Conservation (phyloP, 2,329 filamentous ascomycete species). For the Beauveria varroae region DNA sequence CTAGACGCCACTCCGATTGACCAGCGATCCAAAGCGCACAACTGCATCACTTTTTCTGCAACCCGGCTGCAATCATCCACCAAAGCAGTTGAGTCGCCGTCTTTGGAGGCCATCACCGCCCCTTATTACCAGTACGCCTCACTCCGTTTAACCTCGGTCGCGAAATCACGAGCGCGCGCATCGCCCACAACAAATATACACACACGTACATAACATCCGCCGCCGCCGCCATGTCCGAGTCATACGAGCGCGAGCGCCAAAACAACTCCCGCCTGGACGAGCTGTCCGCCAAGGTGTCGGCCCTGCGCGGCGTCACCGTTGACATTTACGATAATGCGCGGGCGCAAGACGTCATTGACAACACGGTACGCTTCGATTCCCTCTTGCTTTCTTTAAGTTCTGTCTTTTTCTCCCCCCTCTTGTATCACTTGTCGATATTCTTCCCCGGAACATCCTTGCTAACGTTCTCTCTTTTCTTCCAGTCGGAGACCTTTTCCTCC, state of each 20-base stretch:
- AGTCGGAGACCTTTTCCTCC: constrained; percentile 86
- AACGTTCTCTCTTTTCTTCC: neutral
- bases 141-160: too few species aligned
- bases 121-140: too few species aligned
- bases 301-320: constrained; percentile 85
- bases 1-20: too few species aligned
- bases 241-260: constrained; percentile 76
- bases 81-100: too few species aligned
- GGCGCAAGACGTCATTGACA: constrained; percentile 80
- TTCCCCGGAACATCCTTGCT: neutral
- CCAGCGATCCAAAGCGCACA: too few species aligned
- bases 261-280: constrained; percentile 94
- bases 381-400: neutral
- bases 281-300: constrained; percentile 83
- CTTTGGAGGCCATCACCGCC: too few species aligned
- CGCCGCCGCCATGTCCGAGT: constrained; percentile 55
- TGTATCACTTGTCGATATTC: neutral
- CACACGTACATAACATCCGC: neutral
- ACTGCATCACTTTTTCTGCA: too few species aligned
- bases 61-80: too few species aligned
- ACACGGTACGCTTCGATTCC: constrained; percentile 55
- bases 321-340: constrained; percentile 97
- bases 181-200: neutral
- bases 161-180: neutral
- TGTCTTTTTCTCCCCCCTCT: neutral